Evolutionary conservation across 345 rosid genomes (phyloP).

Genomic region (Jatropha curcas): DNA sequence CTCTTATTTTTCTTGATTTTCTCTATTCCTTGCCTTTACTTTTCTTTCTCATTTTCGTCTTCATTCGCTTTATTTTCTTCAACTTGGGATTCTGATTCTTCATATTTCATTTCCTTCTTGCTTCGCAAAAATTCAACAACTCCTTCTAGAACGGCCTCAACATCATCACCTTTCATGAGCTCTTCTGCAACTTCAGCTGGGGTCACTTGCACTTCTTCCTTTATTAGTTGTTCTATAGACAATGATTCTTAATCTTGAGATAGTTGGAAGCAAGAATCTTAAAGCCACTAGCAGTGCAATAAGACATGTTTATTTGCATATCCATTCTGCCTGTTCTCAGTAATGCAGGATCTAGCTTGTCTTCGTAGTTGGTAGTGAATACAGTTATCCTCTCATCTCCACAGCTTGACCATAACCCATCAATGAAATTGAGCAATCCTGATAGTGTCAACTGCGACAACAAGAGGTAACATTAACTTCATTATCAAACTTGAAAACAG

Average conservation of each 20-base stretch:
- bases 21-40: neutral
- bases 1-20: neutral
- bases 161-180: conserved; percentile 18
- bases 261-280: conserved; percentile 18
- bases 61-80: neutral
- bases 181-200: conserved; percentile 25
- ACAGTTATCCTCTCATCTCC: conserved; percentile 30
- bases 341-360: conserved; percentile 23
- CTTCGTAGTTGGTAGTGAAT: conserved; percentile 31
- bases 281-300: conserved; percentile 20
- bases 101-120: conserved; percentile 3
- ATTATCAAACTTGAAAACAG: no score
- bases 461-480: neutral
- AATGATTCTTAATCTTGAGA: neutral
- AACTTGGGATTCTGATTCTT: neutral
- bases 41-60: neutral
- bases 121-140: conserved; percentile 16
- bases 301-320: conserved; percentile 23
- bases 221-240: neutral
- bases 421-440: conserved; percentile 29
- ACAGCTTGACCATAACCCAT: conserved; percentile 31
- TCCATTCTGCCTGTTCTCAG: conserved; percentile 25
- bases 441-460: conserved; percentile 25
- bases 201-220: conserved; percentile 9
- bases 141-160: conserved; percentile 20